A percentile compares a stretch with the other conserved stretches of the same genome.
phyloP scores from a whole-genome alignment of 2,329 filamentous ascomycete species.

The Cladosporium cucumerinum region DNA sequence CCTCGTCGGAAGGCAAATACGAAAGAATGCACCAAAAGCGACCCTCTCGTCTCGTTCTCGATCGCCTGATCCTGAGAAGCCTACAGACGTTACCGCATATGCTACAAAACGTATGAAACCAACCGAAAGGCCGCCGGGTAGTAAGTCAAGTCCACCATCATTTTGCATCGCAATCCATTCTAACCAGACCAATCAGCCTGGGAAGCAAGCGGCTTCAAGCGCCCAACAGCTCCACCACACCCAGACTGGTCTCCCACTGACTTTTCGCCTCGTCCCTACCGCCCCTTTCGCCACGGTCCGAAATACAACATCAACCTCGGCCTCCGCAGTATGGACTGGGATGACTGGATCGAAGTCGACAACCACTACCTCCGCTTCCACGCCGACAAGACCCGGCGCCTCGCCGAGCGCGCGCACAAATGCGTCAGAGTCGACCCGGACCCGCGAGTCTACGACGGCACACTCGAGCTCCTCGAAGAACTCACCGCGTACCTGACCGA shows the following conservation, averaged over 20 bases:
- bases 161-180: neutral
- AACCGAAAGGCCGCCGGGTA: slow-evolving; percentile 44
- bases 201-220: slow-evolving; percentile 56
- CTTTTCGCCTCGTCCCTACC: slow-evolving; percentile 73
- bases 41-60: slow-evolving; percentile 13
- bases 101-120: slow-evolving; percentile 28
- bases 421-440: slow-evolving; percentile 69
- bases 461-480: slow-evolving; percentile 73
- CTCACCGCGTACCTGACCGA: slow-evolving; percentile 66
- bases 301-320: slow-evolving; percentile 73
- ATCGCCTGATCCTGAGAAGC: slow-evolving; percentile 48
- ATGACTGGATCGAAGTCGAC: slow-evolving; percentile 83
- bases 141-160: slow-evolving; percentile 33
- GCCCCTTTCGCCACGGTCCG: slow-evolving; percentile 73
- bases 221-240: slow-evolving; percentile 60
- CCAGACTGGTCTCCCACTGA: slow-evolving; percentile 63
- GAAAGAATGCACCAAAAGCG: neutral
- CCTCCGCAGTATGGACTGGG: slow-evolving; percentile 64
- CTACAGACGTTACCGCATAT: slow-evolving; percentile 24
- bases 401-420: slow-evolving; percentile 62
- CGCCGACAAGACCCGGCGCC: slow-evolving; percentile 65
- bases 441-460: slow-evolving; percentile 55
- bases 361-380: slow-evolving; percentile 73
- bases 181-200: slow-evolving; percentile 44
- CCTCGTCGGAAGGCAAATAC: neutral